Base-by-base conservation (phyloP, 2,329 filamentous ascomycete genomes). In the Xylariomycetidae sp. region DNA sequence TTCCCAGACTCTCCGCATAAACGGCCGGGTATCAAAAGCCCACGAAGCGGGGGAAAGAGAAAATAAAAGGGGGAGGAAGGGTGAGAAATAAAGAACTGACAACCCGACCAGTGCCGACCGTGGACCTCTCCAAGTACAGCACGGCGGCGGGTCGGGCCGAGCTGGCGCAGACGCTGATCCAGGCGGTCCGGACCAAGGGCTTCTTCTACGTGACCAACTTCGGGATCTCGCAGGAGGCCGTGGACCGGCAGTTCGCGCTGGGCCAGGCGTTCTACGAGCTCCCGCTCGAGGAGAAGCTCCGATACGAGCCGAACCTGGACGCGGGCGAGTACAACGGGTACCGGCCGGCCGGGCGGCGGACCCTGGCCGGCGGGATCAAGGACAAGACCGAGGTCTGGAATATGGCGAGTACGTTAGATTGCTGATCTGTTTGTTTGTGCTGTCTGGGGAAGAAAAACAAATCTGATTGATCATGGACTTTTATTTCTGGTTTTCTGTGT, bases 191-290 rank as follows among this genome's bases (percentile, higher is more conserved):
- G 1, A 60, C 50, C 5, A 62, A 61, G 34, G 69, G 71, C 5
- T 73, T 79, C 58, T 80, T 80, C 53, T 77, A 78, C 37, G 70
- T 80, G 2, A 75, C 69, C 38, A 79, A 82, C 54, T 81, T 74
- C 44, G 73, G 70, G 41, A 70, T 81, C 13, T 59, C 61, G 1
- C 75, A 80, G 48, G 70, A 75, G 25, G 66, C 70, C 17, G 68
- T 81, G 1, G 70, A 80, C 37, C 57, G 59, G 2, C 76, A 81
- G 36, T 81, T 81, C 38, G 70, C 75, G 3, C 61, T 81, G 0
- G 77, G 72, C 0, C 66, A 74, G 25, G 65, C 71, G 14, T 75
- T 81, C 45, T 74, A 74, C 47, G 49, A 62, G 4, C 63, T 81
- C 0, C 74, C 77, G 0, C 55, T 72, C 0, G 70, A 75, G 9